Conservation (phyloP, 345 rosid genomes). For the Populus ilicifolia region DNA sequence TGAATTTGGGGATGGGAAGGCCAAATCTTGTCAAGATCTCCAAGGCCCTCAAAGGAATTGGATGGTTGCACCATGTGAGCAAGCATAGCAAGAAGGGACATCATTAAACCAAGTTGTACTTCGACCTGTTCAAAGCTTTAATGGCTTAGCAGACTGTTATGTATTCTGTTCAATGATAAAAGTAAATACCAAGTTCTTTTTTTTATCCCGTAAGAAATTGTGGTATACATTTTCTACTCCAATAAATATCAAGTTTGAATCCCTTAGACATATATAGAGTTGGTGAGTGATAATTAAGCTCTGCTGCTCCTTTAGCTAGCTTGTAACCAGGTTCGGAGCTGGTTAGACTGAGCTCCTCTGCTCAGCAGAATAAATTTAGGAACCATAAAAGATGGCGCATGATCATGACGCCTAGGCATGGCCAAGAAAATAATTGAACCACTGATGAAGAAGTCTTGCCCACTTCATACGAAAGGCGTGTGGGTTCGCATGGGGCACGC, state of each 20-base stretch:
- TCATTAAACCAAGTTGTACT: constrained; percentile 9
- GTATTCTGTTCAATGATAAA: constrained; percentile 14
- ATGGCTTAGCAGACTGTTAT: constrained; percentile 1
- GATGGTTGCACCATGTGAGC: constrained; percentile 59
- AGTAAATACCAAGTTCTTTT: constrained; percentile 17
- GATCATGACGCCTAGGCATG: neutral
- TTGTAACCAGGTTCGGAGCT: neutral
- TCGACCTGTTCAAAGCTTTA: constrained; percentile 7
- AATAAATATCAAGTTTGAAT: neutral
- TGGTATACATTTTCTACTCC: neutral
- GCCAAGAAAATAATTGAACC: neutral
- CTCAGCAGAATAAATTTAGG: neutral
- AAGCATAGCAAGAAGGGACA: constrained; percentile 49
- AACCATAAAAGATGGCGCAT: neutral
- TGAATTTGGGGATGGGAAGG: constrained; percentile 83
- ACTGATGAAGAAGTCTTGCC: neutral
- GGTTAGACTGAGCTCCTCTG: neutral
- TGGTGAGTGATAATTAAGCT: too few species aligned
- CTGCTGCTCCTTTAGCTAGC: too few species aligned
- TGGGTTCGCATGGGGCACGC: neutral
- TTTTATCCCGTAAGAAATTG: neutral
- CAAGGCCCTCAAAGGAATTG: constrained; percentile 71
- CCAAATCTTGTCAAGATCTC: constrained; percentile 70
- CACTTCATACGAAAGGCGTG: neutral
- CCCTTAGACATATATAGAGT: neutral